Evolutionary conservation across 2,329 filamentous ascomycete genomes (phyloP).

Genomic region (Epichloe gansuensis): DNA sequence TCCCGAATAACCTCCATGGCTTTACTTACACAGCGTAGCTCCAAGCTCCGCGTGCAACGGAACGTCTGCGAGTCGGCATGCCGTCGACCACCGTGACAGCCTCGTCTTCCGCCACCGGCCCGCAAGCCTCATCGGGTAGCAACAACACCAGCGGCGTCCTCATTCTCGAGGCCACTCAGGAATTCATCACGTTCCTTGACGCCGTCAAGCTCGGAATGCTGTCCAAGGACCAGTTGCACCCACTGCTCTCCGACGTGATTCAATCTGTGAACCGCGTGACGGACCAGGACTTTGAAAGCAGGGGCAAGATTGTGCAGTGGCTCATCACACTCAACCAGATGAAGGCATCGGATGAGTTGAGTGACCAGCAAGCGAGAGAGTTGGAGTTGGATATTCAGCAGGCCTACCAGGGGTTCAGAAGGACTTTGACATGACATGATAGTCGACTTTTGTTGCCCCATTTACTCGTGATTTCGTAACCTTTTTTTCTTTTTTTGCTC

Average conservation of each 20-base stretch:
- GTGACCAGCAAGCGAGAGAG: conserved; percentile 76
- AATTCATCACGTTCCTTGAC: conserved; percentile 97
- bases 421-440: conserved; percentile 46
- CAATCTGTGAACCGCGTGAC: conserved; percentile 96
- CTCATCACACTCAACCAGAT: conserved; percentile 95
- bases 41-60: conserved; percentile 86
- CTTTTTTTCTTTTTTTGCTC: background rate
- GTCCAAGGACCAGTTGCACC: conserved; percentile 94
- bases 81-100: conserved; percentile 65
- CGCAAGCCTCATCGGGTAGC: conserved; percentile 28
- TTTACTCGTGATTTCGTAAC: background rate
- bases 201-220: conserved; percentile 84
- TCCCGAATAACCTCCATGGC: background rate
- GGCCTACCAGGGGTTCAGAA: conserved; percentile 89
- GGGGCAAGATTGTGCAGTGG: conserved; percentile 98
- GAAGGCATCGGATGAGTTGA: conserved; percentile 85
- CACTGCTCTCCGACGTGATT: conserved; percentile 86
- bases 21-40: conserved; percentile 40
- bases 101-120: conserved; percentile 31
- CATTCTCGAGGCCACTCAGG: conserved; percentile 85
- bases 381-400: conserved; percentile 87
- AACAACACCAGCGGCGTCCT: conserved; percentile 47
- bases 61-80: conserved; percentile 82
- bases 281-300: conserved; percentile 84
- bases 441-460: background rate